phyloP scores from a whole-genome alignment of 2,329 filamentous ascomycete species.

The Beauveria scarabaeidicola region DNA sequence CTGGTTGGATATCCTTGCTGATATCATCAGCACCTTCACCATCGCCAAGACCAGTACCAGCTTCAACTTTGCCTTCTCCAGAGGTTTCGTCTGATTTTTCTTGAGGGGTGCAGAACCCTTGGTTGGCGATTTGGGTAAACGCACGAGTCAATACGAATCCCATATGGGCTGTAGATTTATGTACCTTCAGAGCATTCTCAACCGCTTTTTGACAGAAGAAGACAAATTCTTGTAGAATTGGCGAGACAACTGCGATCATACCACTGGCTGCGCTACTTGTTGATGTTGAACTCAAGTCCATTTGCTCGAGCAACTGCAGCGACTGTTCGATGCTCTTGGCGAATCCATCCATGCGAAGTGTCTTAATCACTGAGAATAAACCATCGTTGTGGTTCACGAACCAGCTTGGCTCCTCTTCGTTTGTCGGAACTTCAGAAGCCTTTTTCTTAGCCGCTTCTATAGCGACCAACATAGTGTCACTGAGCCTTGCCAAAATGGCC shows the following conservation, averaged over 20 bases:
- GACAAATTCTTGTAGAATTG: constrained; percentile 68
- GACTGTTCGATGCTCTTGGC: constrained; percentile 31
- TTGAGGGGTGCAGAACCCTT: constrained; percentile 86
- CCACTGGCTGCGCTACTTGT: constrained; percentile 23
- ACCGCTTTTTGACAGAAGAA: constrained; percentile 51
- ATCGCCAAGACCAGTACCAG: constrained; percentile 87
- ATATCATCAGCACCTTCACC: constrained; percentile 95
- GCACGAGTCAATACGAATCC: constrained; percentile 66
- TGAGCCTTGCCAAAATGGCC: constrained; percentile 50
- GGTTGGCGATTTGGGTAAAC: constrained; percentile 68
- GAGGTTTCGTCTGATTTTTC: constrained; percentile 68
- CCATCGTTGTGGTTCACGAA: constrained; percentile 37
- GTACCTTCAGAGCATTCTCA: constrained; percentile 51
- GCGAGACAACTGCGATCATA: constrained; percentile 34
- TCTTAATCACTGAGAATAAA: constrained; percentile 44
- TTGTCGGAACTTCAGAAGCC: constrained; percentile 31
- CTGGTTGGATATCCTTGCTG: constrained; percentile 89
- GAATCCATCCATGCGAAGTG: constrained; percentile 52
- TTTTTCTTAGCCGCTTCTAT: constrained; percentile 62
- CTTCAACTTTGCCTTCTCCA: constrained; percentile 73
- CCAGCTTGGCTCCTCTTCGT: constrained; percentile 29
- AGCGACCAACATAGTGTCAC: constrained; percentile 69
- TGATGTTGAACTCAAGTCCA: constrained; percentile 22
- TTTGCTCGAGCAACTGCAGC: constrained; percentile 26
- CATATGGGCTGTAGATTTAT: constrained; percentile 64